phyloP scores from a whole-genome alignment of 2,329 filamentous ascomycete species.

The Zasmidium citrigriseum region DNA sequence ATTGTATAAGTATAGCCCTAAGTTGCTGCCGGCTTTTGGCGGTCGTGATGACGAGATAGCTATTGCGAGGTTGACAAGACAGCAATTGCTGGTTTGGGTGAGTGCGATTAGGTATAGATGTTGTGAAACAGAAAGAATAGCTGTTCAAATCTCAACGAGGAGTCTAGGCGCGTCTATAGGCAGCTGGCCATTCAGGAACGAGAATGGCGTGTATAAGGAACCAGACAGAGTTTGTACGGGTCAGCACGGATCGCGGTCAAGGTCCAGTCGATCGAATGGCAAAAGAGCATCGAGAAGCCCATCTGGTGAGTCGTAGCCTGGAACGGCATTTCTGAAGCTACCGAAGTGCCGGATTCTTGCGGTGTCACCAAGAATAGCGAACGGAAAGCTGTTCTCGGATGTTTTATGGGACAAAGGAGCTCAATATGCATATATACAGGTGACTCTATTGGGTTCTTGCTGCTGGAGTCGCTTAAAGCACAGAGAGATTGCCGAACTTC shows the following conservation, averaged over 20 bases:
- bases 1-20: not conserved
- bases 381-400: too few species aligned
- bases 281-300: not conserved
- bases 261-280: not conserved
- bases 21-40: not conserved
- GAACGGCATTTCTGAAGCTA: too few species aligned
- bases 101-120: not conserved
- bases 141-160: not conserved
- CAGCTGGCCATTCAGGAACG: not conserved
- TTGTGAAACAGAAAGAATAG: not conserved
- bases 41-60: not conserved
- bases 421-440: slow-evolving; percentile 28
- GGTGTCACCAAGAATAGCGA: too few species aligned
- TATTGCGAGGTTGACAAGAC: not conserved
- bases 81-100: not conserved
- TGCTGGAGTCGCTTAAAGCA: slow-evolving; percentile 67
- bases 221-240: not conserved
- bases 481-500: slow-evolving; percentile 96
- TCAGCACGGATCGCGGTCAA: not conserved
- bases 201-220: not conserved
- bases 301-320: not conserved
- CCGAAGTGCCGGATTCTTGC: too few species aligned
- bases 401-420: slow-evolving; percentile 11
- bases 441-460: slow-evolving; percentile 24
- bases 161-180: not conserved